phyloP scores from a whole-genome alignment of 495 filamentous ascomycete genomes.

The Podospora pseudoanserina region DNA sequence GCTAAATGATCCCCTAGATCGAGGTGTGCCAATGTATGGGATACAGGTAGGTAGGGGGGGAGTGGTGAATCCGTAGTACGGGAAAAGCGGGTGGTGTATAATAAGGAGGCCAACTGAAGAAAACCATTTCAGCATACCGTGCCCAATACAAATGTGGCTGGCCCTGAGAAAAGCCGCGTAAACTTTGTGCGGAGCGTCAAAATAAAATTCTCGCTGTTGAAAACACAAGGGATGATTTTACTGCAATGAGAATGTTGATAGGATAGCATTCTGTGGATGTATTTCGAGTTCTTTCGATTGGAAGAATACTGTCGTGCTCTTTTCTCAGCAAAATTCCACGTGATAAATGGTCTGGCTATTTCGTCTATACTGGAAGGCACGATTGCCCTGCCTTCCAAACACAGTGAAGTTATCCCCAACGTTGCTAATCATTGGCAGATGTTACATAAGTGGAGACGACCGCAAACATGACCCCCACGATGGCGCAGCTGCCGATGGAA shows the following conservation, averaged over 20 bases:
- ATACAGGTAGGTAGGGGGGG: background rate
- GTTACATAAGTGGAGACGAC: background rate
- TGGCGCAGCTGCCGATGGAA: no score
- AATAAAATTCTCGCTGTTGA: background rate
- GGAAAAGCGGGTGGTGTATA: background rate
- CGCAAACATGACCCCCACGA: constrained; percentile 3
- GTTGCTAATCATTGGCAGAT: background rate
- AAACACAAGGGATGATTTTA: background rate
- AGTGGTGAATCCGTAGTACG: background rate
- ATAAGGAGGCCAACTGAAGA: background rate
- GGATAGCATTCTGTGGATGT: background rate
- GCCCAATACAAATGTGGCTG: background rate
- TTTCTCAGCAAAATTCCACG: background rate
- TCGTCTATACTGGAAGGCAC: background rate
- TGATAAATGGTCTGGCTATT: background rate
- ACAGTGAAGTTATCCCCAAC: constrained; percentile 7
- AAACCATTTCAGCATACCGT: background rate
- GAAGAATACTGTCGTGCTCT: background rate
- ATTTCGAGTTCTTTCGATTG: background rate
- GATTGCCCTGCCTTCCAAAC: background rate
- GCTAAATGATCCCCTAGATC: background rate
- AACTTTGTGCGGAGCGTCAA: background rate
- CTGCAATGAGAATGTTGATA: background rate
- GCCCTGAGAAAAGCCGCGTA: background rate
- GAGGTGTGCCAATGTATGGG: background rate